Evolutionary conservation across 495 filamentous ascomycete species (phyloP).

Genomic region (Baudoinia panamericana): DNA sequence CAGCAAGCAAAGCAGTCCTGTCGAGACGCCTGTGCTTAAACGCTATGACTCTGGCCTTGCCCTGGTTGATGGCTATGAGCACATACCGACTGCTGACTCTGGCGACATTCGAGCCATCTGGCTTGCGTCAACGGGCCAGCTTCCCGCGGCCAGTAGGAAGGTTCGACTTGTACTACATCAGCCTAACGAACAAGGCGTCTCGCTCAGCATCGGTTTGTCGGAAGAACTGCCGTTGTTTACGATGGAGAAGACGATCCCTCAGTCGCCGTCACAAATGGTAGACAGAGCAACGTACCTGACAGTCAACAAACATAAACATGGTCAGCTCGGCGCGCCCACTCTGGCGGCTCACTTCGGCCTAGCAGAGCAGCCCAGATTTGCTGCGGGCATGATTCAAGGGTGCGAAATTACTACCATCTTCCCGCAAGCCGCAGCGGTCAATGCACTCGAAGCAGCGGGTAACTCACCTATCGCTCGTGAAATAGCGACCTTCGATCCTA

Average conservation of each 20-base stretch:
- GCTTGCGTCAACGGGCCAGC: slow-evolving; percentile 6
- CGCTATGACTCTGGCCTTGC: slow-evolving; percentile 11
- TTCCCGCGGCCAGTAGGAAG: slow-evolving; percentile 7
- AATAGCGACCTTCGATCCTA: slow-evolving; percentile 14
- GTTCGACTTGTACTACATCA: slow-evolving; percentile 10
- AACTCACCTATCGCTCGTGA: slow-evolving; percentile 10
- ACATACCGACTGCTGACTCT: slow-evolving; percentile 9
- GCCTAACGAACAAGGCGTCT: slow-evolving; percentile 1
- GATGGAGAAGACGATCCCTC: slow-evolving; percentile 1
- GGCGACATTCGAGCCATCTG: slow-evolving; percentile 10
- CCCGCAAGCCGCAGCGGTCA: slow-evolving; percentile 12
- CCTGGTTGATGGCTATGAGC: slow-evolving; percentile 15
- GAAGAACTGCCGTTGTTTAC: slow-evolving; percentile 5
- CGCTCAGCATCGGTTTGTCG: slow-evolving; percentile 6
- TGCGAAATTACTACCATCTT: slow-evolving; percentile 9
- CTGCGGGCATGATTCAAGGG: background rate
- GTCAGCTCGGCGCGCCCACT: background rate
- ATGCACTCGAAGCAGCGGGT: slow-evolving; percentile 11
- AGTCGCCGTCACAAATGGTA: background rate
- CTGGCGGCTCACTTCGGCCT: slow-evolving; percentile 12
- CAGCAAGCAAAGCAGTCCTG: slow-evolving; percentile 6
- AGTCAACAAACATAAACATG: slow-evolving; percentile 3
- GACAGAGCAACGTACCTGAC: slow-evolving; percentile 1
- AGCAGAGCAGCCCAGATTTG: background rate
- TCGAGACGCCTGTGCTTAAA: slow-evolving; percentile 1